Conservation (phyloP, 805 yeast genomes). For the Blastobotrys robertii region DNA sequence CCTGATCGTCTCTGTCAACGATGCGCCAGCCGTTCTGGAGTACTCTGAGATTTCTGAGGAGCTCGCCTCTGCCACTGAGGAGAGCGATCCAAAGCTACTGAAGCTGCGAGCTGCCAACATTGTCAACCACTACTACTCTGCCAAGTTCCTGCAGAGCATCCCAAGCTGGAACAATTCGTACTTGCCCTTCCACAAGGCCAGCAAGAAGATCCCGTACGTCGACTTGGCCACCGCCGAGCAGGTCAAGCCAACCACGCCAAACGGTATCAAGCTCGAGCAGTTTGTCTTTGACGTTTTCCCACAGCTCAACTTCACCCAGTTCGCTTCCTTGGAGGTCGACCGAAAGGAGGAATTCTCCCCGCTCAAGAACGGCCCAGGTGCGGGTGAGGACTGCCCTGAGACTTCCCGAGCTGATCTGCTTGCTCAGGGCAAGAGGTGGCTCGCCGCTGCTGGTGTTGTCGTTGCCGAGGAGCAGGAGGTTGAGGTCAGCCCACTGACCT, state of each 20-base stretch:
- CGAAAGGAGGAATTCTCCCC: slow-evolving; percentile 86
- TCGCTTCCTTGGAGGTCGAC: slow-evolving; percentile 88
- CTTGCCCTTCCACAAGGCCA: slow-evolving; percentile 92
- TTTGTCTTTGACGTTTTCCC: slow-evolving; percentile 95
- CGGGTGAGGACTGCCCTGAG: slow-evolving; percentile 76
- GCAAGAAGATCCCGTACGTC: slow-evolving; percentile 68
- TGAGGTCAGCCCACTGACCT: slow-evolving; percentile 68
- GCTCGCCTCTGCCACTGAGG: slow-evolving; percentile 57
- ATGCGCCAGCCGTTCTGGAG: slow-evolving; percentile 82
- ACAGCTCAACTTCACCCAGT: slow-evolving; percentile 53
- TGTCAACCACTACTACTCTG: slow-evolving; percentile 91
- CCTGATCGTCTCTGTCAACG: slow-evolving; percentile 54
- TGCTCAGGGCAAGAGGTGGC: slow-evolving; percentile 66
- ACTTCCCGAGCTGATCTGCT: slow-evolving; percentile 63
- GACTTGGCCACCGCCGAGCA: slow-evolving; percentile 38
- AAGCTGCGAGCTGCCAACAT: slow-evolving; percentile 90
- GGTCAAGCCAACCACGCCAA: slow-evolving; percentile 60
- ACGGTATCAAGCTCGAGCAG: slow-evolving; percentile 92
- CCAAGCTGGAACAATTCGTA: slow-evolving; percentile 45
- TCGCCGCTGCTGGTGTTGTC: slow-evolving; percentile 56
- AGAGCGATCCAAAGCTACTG: slow-evolving; percentile 37
- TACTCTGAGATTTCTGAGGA: slow-evolving; percentile 81
- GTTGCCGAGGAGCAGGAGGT: slow-evolving; percentile 40
- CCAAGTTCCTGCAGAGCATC: slow-evolving; percentile 53
- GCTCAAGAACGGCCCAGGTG: slow-evolving; percentile 79